These are phyloP conservation scores for Neurospora crassa DNA, from an alignment of 2,329 filamentous ascomycete species.

Conservation along the genomic window DNA sequence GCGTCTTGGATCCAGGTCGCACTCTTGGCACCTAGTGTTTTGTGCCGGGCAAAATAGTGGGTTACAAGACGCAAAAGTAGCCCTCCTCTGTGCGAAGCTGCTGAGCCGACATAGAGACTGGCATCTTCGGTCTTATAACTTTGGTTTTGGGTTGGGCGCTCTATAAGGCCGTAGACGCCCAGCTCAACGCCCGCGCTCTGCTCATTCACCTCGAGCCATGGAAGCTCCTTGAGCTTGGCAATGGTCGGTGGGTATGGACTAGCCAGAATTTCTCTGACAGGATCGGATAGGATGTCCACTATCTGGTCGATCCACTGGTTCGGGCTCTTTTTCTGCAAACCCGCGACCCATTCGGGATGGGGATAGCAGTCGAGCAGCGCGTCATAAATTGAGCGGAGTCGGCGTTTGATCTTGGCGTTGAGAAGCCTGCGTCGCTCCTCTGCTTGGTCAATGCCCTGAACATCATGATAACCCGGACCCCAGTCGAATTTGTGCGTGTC, in stretches of 20 bases:
- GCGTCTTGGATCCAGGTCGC: neutral
- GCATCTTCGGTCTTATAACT: neutral
- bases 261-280: neutral
- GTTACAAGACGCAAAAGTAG: neutral
- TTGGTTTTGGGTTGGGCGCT: neutral
- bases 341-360: neutral
- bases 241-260: neutral
- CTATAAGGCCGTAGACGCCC: neutral
- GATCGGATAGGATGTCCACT: neutral
- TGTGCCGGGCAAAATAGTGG: neutral
- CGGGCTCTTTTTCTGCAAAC: neutral
- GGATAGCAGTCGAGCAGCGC: neutral
- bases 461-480: neutral
- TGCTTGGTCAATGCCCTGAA: neutral
- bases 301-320: neutral
- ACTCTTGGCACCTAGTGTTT: neutral
- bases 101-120: neutral
- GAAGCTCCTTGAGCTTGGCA: neutral
- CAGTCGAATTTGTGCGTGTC: neutral
- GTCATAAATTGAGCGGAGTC: neutral
- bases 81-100: neutral
- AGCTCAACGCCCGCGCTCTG: neutral
- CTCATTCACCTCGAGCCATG: neutral
- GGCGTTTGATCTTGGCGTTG: neutral
- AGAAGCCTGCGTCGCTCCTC: neutral